phyloP scores from a whole-genome alignment of 495 filamentous ascomycete species.

The Talaromyces proteolyticus region DNA sequence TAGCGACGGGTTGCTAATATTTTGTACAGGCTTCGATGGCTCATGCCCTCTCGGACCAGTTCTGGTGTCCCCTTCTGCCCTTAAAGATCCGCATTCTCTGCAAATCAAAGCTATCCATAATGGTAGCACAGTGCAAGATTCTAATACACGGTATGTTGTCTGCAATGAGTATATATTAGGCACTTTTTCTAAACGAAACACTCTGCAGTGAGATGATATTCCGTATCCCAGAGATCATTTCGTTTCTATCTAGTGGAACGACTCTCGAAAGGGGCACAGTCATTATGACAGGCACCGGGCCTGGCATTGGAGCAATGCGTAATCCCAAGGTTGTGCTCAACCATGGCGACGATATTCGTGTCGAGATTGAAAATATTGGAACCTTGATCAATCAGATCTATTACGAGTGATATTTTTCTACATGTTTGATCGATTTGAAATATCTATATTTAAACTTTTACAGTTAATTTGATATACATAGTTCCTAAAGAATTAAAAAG shows the following conservation, averaged over 20 bases:
- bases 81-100: slow-evolving; percentile 49
- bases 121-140: slow-evolving; percentile 57
- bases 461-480: too few relatives aligned
- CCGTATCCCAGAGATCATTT: slow-evolving; percentile 54
- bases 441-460: too few relatives aligned
- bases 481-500: too few relatives aligned
- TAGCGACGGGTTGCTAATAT: too few relatives aligned
- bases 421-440: too few relatives aligned
- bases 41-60: slow-evolving; percentile 16
- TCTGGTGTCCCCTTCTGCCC: slow-evolving; percentile 17
- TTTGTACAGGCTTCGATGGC: background rate
- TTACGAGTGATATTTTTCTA: slow-evolving; percentile 14
- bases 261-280: slow-evolving; percentile 63
- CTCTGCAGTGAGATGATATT: slow-evolving; percentile 70
- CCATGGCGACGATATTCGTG: slow-evolving; percentile 45
- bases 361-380: slow-evolving; percentile 30
- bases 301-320: slow-evolving; percentile 28
- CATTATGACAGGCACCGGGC: slow-evolving; percentile 62
- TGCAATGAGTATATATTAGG: slow-evolving; percentile 10
- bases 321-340: slow-evolving; percentile 35
- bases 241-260: slow-evolving; percentile 61
- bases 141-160: slow-evolving; percentile 35
- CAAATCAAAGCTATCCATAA: slow-evolving; percentile 57
- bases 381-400: slow-evolving; percentile 12
- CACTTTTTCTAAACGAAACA: background rate